Evolutionary conservation across 768 basidiomycete species (phyloP).

Genomic region (Trametes maxima): DNA sequence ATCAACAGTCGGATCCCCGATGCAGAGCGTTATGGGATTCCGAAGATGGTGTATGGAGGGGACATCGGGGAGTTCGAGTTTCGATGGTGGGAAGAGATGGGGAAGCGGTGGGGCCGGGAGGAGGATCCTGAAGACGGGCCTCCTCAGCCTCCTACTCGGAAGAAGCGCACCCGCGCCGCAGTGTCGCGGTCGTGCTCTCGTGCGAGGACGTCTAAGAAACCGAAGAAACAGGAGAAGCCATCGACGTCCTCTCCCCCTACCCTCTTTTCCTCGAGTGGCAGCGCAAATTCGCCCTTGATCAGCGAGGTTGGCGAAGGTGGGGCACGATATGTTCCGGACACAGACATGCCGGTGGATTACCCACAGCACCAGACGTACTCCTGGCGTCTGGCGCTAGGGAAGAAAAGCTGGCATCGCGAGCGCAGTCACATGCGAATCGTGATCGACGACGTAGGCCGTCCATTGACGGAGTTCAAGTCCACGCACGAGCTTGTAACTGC

Average conservation of each 20-base stretch:
- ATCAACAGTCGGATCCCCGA: neutral
- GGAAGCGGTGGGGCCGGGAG: too few species aligned
- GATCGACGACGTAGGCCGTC: too few species aligned
- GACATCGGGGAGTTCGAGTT: conserved; percentile 7
- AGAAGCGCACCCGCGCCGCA: neutral
- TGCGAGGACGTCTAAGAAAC: too few species aligned
- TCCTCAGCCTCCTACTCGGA: neutral
- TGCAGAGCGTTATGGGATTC: neutral
- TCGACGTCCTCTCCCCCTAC: too few species aligned
- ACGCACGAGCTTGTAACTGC: conserved; percentile 1
- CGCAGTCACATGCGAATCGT: conserved; percentile 17
- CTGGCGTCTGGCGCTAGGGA: neutral
- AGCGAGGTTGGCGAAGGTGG: neutral
- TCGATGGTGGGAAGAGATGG: conserved; percentile 1
- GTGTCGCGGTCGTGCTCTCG: too few species aligned
- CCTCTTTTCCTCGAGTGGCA: neutral
- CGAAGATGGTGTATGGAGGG: conserved; percentile 6
- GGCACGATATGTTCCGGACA: neutral
- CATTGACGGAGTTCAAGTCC: neutral
- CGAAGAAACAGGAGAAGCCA: too few species aligned
- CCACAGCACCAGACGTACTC: conserved; percentile 17
- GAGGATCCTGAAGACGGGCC: neutral
- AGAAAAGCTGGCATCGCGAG: neutral
- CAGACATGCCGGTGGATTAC: neutral
- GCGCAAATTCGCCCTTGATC: neutral